Evolutionary conservation across 441 rosid genomes (phyloP).

Genomic region (Hura crepitans): DNA sequence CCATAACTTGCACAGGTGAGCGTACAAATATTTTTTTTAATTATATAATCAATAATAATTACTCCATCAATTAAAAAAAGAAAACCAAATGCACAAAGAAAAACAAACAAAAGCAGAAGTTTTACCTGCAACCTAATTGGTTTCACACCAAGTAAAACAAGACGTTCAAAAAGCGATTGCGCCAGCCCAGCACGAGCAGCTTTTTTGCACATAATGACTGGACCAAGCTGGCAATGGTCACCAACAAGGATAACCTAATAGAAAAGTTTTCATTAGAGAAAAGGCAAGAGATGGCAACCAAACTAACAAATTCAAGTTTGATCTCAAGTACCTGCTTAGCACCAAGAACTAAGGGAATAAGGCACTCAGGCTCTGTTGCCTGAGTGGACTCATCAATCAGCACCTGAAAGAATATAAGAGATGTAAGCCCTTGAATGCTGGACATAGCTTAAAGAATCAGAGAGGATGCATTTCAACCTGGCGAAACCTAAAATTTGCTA

Average conservation of each 20-base stretch:
- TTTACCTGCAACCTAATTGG: slow-evolving; percentile 98
- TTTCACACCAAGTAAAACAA: slow-evolving; percentile 93
- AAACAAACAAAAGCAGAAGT: not conserved
- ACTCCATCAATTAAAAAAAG: too few relatives aligned
- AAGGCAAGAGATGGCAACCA: not conserved
- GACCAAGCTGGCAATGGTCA: slow-evolving; percentile 99
- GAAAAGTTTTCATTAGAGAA: slow-evolving; percentile 27
- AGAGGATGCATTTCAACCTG: slow-evolving; percentile 51
- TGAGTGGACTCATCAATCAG: slow-evolving; percentile 99
- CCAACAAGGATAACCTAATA: slow-evolving; percentile 93
- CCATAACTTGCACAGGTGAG: not conserved
- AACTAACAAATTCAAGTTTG: slow-evolving; percentile 9
- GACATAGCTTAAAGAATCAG: slow-evolving; percentile 11
- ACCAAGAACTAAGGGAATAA: slow-evolving; percentile 97
- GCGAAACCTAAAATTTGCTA: slow-evolving; percentile 95
- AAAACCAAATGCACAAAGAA: not conserved
- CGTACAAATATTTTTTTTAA: not conserved
- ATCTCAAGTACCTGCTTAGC: slow-evolving; percentile 75
- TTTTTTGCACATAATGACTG: slow-evolving; percentile 99
- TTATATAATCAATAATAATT: not conserved
- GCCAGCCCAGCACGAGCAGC: slow-evolving; percentile 99
- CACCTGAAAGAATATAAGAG: slow-evolving; percentile 48
- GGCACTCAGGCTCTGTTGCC: slow-evolving; percentile 99
- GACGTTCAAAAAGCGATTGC: slow-evolving; percentile 96
- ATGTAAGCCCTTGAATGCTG: slow-evolving; percentile 26